phyloP scores from a whole-genome alignment of 768 basidiomycete species.

The Termitomyces sp. region DNA sequence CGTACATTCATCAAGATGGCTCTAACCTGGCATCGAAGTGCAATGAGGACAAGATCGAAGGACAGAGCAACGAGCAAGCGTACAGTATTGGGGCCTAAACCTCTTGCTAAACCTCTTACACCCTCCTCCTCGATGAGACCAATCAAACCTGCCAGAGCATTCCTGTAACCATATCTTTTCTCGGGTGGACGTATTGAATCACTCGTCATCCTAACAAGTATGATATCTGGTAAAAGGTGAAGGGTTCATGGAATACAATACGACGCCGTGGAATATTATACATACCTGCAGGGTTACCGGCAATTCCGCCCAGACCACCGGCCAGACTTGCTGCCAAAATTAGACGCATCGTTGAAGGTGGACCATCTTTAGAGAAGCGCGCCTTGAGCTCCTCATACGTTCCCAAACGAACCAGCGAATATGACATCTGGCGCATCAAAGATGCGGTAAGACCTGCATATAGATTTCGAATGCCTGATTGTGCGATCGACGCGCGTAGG shows the following conservation, averaged over 20 bases:
- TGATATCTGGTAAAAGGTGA: constrained; percentile 43
- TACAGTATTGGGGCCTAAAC: constrained; percentile 77
- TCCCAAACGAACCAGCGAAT: constrained; percentile 82
- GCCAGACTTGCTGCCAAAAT: constrained; percentile 66
- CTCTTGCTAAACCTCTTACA: constrained; percentile 60
- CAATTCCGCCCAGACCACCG: constrained; percentile 78
- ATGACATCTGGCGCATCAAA: constrained; percentile 86
- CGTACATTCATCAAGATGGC: constrained; percentile 16
- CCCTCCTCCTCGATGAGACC: constrained; percentile 69
- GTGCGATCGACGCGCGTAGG: constrained; percentile 57
- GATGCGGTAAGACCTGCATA: constrained; percentile 84
- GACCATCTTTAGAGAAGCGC: constrained; percentile 44
- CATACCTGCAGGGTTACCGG: constrained; percentile 78
- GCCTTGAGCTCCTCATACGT: constrained; percentile 77
- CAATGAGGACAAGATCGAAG: constrained; percentile 8
- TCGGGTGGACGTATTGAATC: constrained; percentile 74
- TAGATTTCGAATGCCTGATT: constrained; percentile 69
- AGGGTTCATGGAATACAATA: neutral
- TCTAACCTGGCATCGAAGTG: constrained; percentile 6
- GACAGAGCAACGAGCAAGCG: constrained; percentile 19
- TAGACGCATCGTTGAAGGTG: constrained; percentile 50
- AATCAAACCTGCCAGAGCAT: constrained; percentile 72
- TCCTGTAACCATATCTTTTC: constrained; percentile 72
- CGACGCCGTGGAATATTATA: neutral
- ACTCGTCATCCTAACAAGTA: constrained; percentile 86